phyloP scores from a whole-genome alignment of 176 grass and related monocot genomes.

The Carex myosuroides region DNA sequence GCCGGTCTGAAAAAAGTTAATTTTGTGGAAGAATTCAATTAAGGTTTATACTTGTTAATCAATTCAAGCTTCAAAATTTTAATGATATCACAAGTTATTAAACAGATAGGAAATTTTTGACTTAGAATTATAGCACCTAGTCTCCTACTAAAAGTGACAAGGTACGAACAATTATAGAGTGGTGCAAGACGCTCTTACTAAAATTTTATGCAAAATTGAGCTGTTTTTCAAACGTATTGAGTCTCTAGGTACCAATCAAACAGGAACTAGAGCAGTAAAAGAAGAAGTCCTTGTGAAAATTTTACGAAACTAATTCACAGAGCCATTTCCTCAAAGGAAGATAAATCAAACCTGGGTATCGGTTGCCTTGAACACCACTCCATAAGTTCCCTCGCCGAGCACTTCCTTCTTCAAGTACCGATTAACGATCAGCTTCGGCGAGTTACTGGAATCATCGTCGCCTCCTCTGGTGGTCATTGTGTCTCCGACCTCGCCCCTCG shows the following conservation, averaged over 20 bases:
- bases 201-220: too few species aligned
- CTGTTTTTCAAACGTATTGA: neutral
- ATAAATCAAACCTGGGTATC: slow-evolving; percentile 58
- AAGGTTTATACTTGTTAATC: neutral
- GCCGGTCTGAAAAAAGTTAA: slow-evolving; percentile 57
- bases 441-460: slow-evolving; percentile 36
- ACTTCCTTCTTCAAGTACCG: slow-evolving; percentile 83
- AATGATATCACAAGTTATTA: neutral
- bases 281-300: neutral
- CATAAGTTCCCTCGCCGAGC: slow-evolving; percentile 90
- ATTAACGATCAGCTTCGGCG: slow-evolving; percentile 55
- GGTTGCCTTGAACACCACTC: slow-evolving; percentile 85
- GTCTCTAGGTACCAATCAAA: neutral
- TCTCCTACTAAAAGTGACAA: neutral
- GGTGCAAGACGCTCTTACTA: neutral
- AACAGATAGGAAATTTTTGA: neutral
- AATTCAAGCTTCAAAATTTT: neutral
- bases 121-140: neutral
- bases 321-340: neutral
- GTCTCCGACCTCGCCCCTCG: neutral
- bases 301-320: neutral
- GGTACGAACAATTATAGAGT: neutral
- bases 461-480: slow-evolving; percentile 36
- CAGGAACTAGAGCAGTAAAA: neutral
- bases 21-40: neutral